phyloP scores from a whole-genome alignment of 805 yeast genomes.

The Metschnikowia orientalis region DNA sequence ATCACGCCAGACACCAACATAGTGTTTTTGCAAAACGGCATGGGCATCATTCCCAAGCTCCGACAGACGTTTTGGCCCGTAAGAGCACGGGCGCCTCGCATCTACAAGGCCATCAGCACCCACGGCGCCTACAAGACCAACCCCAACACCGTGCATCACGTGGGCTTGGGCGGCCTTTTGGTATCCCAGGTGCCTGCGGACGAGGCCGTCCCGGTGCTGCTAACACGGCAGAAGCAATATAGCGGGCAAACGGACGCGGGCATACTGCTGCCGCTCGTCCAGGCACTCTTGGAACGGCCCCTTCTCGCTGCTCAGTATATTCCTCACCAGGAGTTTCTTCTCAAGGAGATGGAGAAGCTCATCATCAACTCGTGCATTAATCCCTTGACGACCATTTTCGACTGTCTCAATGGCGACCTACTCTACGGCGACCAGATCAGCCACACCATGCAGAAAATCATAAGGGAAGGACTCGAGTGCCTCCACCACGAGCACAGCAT shows the following conservation, averaged over 20 bases:
- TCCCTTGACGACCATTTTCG: slow-evolving; percentile 72
- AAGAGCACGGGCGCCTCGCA: slow-evolving; percentile 43
- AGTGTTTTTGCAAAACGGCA: slow-evolving; percentile 77
- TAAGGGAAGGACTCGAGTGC: slow-evolving; percentile 43
- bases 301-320: slow-evolving; percentile 26
- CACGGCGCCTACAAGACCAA: slow-evolving; percentile 70
- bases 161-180: slow-evolving; percentile 64
- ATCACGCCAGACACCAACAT: slow-evolving; percentile 52
- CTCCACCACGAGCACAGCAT: slow-evolving; percentile 30
- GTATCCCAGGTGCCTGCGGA: slow-evolving; percentile 52
- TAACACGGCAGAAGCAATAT: not conserved
- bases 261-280: slow-evolving; percentile 12
- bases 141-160: slow-evolving; percentile 45
- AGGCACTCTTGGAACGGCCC: slow-evolving; percentile 20
- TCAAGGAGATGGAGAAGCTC: slow-evolving; percentile 67
- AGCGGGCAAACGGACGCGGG: slow-evolving; percentile 14
- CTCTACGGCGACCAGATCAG: slow-evolving; percentile 34
- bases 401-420: slow-evolving; percentile 75
- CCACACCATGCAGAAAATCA: slow-evolving; percentile 36
- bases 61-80: slow-evolving; percentile 52
- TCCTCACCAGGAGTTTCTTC: slow-evolving; percentile 43
- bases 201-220: not conserved
- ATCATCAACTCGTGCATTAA: slow-evolving; percentile 80
- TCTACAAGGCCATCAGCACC: slow-evolving; percentile 72
- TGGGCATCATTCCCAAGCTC: slow-evolving; percentile 63